phyloP scores from a whole-genome alignment of 805 yeast genomes.

The Candida endomychidarum region DNA sequence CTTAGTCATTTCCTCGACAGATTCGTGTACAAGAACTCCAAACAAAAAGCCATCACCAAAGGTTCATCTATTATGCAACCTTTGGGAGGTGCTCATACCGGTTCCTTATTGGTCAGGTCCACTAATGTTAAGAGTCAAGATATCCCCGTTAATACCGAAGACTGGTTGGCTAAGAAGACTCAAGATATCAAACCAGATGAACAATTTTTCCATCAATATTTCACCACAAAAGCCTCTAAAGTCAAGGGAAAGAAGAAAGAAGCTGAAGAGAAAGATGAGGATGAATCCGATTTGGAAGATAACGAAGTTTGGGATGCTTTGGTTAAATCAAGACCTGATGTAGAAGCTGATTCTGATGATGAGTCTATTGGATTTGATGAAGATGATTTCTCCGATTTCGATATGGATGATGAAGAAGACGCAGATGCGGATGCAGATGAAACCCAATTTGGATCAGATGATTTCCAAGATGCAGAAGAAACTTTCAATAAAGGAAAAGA shows the following conservation, averaged over 20 bases:
- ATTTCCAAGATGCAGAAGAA: constrained; percentile 23
- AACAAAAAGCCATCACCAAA: constrained; percentile 67
- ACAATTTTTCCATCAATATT: constrained; percentile 82
- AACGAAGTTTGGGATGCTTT: constrained; percentile 81
- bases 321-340: constrained; percentile 71
- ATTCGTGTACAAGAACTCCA: constrained; percentile 92
- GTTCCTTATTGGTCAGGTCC: constrained; percentile 66
- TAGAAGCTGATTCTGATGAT: constrained; percentile 47
- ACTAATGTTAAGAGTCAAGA: constrained; percentile 42
- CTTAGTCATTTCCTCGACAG: constrained; percentile 89
- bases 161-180: constrained; percentile 71
- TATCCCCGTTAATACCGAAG: constrained; percentile 79
- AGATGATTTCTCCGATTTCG: constrained; percentile 40
- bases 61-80: constrained; percentile 98
- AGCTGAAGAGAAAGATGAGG: constrained; percentile 32
- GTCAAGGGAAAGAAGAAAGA: constrained; percentile 23
- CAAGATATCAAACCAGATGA: constrained; percentile 82
- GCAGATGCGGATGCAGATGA: constrained; percentile 3
- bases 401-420: constrained; percentile 29
- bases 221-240: constrained; percentile 56
- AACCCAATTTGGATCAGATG: constrained; percentile 8
- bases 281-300: constrained; percentile 27
- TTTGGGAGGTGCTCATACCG: constrained; percentile 79
- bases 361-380: constrained; percentile 43
- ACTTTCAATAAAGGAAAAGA: constrained; percentile 4